Base-by-base conservation (phyloP, 2,329 filamentous ascomycete species). In the Fusarium nanum region DNA sequence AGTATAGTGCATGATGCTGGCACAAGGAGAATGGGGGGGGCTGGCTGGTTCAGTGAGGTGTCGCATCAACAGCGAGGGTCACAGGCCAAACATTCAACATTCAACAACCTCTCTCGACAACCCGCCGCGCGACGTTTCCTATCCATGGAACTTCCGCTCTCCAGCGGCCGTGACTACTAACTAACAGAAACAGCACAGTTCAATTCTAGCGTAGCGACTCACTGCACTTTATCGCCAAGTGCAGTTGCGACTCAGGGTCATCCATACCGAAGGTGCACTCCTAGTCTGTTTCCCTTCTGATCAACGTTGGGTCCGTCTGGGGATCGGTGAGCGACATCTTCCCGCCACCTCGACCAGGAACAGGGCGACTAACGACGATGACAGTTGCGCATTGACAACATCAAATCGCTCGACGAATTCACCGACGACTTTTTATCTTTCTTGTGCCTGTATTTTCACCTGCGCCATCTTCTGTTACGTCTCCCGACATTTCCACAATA, bases 31-130 rank as follows among this genome's bases (percentile, higher is more conserved):
- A 75, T 71, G 73, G 73, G 73, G 73, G 73, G 68, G 64, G 67
- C 70, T 57, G 49, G 49, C n/a, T 53, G 48, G 22, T n/a, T 40
- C 49, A 41, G 49, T 53, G 49, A 73, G 67, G 72, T 72, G 74
- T 75, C 74, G 74, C 74, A 76, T 76, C 74, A 76, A 76, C 71
- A 76, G 65, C 44, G 45, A 66, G 44, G 50, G 67, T 76, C 73
- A 75, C 69, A 70, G 60, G 60, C 74, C 68, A 75, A 65, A 66
- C 73, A 67, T 70, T 64, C 68, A 70, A 68, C 70, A 67, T 55
- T 67, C 64, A 71, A 71, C 70, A 69, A 60, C 70, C 55, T 71
- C 68, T 64, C 28, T 32, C 46, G 54, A 65, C 59, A 72, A 71
- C 68, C 32, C 68, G 32, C 67, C 70, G 73, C 73, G 73, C 73